Conservation (phyloP, 176 grass and related monocot genomes). For the Saccharum officinarum region DNA sequence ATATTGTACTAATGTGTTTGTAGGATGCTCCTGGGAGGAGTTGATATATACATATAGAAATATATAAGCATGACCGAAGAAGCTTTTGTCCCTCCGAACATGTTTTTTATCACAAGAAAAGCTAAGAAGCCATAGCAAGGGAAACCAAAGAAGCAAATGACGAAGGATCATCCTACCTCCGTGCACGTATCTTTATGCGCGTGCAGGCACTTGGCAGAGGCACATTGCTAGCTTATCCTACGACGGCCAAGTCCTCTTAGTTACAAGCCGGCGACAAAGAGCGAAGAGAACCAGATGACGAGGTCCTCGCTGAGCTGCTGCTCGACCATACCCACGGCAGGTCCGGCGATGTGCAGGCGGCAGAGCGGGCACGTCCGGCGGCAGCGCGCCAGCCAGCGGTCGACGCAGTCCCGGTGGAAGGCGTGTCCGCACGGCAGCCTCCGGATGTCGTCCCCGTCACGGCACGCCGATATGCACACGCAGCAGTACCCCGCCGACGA, state of each 20-base stretch:
- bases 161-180: too few species aligned
- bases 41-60: too few species aligned
- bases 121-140: too few species aligned
- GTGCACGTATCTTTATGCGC: too few species aligned
- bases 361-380: conserved; percentile 76
- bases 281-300: conserved; percentile 81
- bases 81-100: too few species aligned
- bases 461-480: conserved; percentile 69
- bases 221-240: not conserved
- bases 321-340: not conserved
- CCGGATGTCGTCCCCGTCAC: conserved; percentile 44
- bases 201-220: not conserved
- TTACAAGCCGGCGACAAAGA: conserved; percentile 52
- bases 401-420: conserved; percentile 70
- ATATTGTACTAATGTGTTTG: too few species aligned
- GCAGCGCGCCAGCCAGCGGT: conserved; percentile 70
- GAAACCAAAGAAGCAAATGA: too few species aligned
- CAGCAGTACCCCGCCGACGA: conserved; percentile 46
- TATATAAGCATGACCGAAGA: too few species aligned
- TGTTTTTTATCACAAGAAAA: too few species aligned
- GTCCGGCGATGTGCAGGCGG: conserved; percentile 47
- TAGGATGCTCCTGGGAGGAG: too few species aligned
- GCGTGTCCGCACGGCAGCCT: conserved; percentile 68
- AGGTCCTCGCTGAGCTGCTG: conserved; percentile 66
- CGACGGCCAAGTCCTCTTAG: too few species aligned